A percentile compares a stretch with the other conserved stretches of the same genome.
phyloP scores from a whole-genome alignment of 2,329 filamentous ascomycete genomes.

The Diaporthe amygdali region DNA sequence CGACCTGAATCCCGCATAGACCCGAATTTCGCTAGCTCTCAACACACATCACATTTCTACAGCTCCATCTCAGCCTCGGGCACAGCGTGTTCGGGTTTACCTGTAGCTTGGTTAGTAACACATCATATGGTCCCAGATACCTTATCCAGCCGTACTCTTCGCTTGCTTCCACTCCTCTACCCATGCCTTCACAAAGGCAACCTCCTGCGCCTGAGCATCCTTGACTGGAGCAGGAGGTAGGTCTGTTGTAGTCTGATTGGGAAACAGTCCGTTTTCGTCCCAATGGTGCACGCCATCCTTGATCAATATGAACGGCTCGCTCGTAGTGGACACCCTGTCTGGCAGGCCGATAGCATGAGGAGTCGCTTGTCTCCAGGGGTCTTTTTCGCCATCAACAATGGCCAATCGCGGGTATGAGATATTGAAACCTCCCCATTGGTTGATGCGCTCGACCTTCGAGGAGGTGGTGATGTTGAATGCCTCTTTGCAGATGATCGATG shows the following conservation, averaged over 20 bases:
- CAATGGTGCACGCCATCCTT: conserved; percentile 80
- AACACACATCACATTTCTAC: neutral
- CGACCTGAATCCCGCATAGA: neutral
- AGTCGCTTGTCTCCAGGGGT: conserved; percentile 80
- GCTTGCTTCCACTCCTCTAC: conserved; percentile 60
- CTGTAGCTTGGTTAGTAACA: conserved; percentile 22
- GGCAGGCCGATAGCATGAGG: conserved; percentile 69
- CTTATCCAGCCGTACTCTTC: conserved; percentile 20
- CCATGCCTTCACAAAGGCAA: conserved; percentile 71
- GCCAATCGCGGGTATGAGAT: conserved; percentile 79
- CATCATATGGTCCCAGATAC: neutral
- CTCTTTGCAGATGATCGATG: conserved; percentile 65
- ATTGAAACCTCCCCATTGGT: conserved; percentile 76
- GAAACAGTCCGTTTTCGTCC: conserved; percentile 74
- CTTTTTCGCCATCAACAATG: conserved; percentile 76
- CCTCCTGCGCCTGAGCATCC: conserved; percentile 62
- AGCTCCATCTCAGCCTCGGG: conserved; percentile 10
- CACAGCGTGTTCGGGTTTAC: neutral
- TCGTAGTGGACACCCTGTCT: conserved; percentile 61
- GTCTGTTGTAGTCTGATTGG: conserved; percentile 61
- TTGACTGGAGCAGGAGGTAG: conserved; percentile 65
- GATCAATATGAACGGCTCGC: conserved; percentile 77
- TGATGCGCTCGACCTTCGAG: conserved; percentile 70
- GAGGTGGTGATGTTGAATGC: conserved; percentile 72
- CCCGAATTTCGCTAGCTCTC: neutral